Evolutionary conservation across 495 filamentous ascomycete species (phyloP), one percentile per base, ranked within the genome.

Genomic region (Annulohypoxylon bovei): DNA sequence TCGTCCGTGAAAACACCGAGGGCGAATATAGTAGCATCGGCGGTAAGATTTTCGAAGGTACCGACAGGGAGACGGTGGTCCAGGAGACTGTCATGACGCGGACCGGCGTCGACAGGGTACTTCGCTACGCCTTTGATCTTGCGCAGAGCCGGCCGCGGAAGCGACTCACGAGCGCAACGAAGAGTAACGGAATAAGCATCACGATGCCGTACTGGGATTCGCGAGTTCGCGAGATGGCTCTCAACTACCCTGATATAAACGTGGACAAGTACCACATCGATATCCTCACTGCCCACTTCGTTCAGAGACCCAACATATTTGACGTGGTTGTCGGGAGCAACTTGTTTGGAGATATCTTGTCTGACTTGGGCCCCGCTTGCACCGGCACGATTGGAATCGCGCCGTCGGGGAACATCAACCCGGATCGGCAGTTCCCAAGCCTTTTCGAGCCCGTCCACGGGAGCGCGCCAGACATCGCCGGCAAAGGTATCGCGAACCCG

Each of bases 361-460:
- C 84, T 60, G 92, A 94, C 68, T 90, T 95, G 78, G 93, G 93
- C 8, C 92, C 90, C 68, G 93, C 95, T 22, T 93, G 95, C 61
- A 92, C 93, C 2, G 93, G 93, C 4, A 91, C 88, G n/a, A 83
- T 97, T 74, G 93, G 93, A 11, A 82, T 97, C 68, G 81, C 95
- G 47, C 93, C 93, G 71, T 90, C 87, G 23, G 90, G 86, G 30
- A 88, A 93, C 49, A 91, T 93, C 8, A 93, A 95, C 81, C 79
- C 81, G 4, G 77, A 83, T 4, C 82, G 86, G 62, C 82, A 79
- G 61, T 85, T 88, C 71, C 89, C 88, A 42, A 88, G 93, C 73
- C 93, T 97, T 75, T 97, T 96, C 76, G 93, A 97, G 83, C 93
- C 93, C 18, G 93, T 96, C 62, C 93, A 96, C 77, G 93, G 92